phyloP scores from a whole-genome alignment of 2,329 filamentous ascomycete species.

The Neofusicoccum ribis region DNA sequence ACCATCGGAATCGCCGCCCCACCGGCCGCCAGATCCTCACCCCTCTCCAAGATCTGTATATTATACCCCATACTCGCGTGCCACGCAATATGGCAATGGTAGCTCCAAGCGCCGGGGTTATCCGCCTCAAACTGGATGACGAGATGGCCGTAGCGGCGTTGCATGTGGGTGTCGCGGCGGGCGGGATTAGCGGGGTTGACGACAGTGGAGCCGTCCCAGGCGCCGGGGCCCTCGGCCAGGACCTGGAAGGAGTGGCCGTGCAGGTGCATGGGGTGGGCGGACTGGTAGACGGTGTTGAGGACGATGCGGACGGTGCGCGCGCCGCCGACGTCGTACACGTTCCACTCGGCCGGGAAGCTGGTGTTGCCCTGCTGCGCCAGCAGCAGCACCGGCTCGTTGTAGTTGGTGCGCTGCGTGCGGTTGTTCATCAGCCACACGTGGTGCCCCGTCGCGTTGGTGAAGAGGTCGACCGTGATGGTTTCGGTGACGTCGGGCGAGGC shows the following conservation, averaged over 20 bases:
- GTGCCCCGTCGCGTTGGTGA: neutral
- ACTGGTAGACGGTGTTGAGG: slow-evolving; percentile 25
- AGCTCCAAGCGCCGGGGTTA: slow-evolving; percentile 39
- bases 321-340: slow-evolving; percentile 40
- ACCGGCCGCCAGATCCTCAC: too few relatives aligned
- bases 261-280: slow-evolving; percentile 34
- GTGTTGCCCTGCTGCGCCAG: slow-evolving; percentile 35
- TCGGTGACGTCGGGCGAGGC: neutral
- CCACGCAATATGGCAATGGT: slow-evolving; percentile 39
- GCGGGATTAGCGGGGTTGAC: slow-evolving; percentile 39
- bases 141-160: slow-evolving; percentile 26
- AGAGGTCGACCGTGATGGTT: neutral
- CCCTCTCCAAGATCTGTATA: too few relatives aligned
- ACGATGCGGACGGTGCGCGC: neutral
- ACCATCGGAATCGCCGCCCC: too few relatives aligned
- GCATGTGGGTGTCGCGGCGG: slow-evolving; percentile 36
- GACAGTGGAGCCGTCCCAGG: slow-evolving; percentile 19
- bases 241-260: slow-evolving; percentile 51
- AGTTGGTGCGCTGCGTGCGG: slow-evolving; percentile 29
- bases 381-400: slow-evolving; percentile 41
- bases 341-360: slow-evolving; percentile 26
- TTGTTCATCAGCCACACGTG: neutral
- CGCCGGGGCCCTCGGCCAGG: slow-evolving; percentile 41
- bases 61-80: slow-evolving; percentile 24
- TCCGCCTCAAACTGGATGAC: slow-evolving; percentile 40